Percentiles rank a stretch among this genome's conserved stretches.
These are phyloP conservation scores for Metschnikowia sp. DNA, from an alignment of 805 yeast genomes.

Conservation along the genomic window DNA sequence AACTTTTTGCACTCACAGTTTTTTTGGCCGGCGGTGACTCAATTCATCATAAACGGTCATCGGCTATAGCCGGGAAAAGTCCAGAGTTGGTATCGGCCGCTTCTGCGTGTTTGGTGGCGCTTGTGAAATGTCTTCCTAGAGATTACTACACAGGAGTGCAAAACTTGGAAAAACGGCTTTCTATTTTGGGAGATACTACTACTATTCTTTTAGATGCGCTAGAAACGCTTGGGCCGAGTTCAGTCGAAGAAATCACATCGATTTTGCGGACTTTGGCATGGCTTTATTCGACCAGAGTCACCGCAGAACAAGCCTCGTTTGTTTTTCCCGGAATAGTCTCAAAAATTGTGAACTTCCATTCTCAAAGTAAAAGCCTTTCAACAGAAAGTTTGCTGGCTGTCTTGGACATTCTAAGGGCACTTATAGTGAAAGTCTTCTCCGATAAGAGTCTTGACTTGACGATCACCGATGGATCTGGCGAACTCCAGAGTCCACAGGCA, in stretches of 20 bases:
- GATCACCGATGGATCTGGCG: not conserved
- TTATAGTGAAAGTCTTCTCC: conserved; percentile 29
- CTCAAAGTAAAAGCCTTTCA: conserved; percentile 22
- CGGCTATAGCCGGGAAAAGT: conserved; percentile 8
- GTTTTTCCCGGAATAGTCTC: conserved; percentile 42
- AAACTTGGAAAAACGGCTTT: conserved; percentile 19
- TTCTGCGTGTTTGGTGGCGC: conserved; percentile 13
- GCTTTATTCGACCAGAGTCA: conserved; percentile 17
- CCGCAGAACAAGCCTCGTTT: conserved; percentile 32
- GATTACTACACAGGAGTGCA: conserved; percentile 15
- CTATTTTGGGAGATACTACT: conserved; percentile 29
- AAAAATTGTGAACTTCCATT: conserved; percentile 26
- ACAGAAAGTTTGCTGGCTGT: conserved; percentile 20
- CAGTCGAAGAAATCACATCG: not conserved
- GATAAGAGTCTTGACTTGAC: conserved; percentile 20
- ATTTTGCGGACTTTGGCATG: conserved; percentile 12
- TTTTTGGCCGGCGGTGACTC: conserved; percentile 20
- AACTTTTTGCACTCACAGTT: conserved; percentile 31
- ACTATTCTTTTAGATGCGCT: conserved; percentile 22
- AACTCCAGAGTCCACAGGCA: not conserved
- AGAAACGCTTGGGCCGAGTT: conserved; percentile 6
- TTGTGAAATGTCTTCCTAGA: conserved; percentile 19
- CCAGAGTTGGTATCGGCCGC: conserved; percentile 19
- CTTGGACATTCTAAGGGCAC: conserved; percentile 19
- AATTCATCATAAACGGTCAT: not conserved